Conservation (phyloP, 2,329 filamentous ascomycete species). For the Xylaria hypoxylon region DNA sequence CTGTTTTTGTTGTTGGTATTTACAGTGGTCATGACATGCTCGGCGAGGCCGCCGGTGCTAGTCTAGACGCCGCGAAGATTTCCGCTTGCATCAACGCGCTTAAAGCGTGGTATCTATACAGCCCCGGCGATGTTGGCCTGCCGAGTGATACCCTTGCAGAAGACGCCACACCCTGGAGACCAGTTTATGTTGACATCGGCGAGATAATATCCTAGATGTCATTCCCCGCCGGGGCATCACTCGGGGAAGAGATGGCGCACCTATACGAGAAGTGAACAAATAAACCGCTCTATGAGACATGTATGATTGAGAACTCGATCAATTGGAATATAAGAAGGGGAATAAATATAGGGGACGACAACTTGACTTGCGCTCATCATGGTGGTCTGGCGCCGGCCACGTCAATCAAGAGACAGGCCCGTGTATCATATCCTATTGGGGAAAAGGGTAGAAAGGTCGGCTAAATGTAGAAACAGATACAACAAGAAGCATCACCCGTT, state of each 20-base stretch:
- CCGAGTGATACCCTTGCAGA: conserved; percentile 77
- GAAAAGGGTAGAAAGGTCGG: background rate
- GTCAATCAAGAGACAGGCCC: conserved; percentile 24
- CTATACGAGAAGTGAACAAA: conserved; percentile 28
- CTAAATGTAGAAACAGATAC: conserved; percentile 30
- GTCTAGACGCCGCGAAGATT: conserved; percentile 79
- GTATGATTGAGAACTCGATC: conserved; percentile 28
- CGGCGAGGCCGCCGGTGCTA: conserved; percentile 86
- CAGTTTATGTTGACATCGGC: conserved; percentile 76
- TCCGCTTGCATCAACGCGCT: conserved; percentile 86
- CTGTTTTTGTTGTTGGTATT: conserved; percentile 94
- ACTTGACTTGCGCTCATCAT: conserved; percentile 18
- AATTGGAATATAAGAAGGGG: background rate
- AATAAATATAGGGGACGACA: background rate
- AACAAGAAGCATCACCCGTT: conserved; percentile 16
- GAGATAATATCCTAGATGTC: conserved; percentile 67
- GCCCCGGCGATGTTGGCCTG: conserved; percentile 74
- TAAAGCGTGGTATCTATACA: conserved; percentile 97
- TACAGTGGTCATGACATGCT: conserved; percentile 92
- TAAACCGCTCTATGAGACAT: conserved; percentile 25
- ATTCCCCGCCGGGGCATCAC: background rate
- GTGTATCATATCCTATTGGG: conserved; percentile 34
- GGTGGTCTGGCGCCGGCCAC: conserved; percentile 14
- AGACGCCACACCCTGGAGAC: conserved; percentile 72
- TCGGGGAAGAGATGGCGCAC: conserved; percentile 15